phyloP scores from a whole-genome alignment of 2,329 filamentous ascomycete genomes.

The Talaromyces atroroseus region DNA sequence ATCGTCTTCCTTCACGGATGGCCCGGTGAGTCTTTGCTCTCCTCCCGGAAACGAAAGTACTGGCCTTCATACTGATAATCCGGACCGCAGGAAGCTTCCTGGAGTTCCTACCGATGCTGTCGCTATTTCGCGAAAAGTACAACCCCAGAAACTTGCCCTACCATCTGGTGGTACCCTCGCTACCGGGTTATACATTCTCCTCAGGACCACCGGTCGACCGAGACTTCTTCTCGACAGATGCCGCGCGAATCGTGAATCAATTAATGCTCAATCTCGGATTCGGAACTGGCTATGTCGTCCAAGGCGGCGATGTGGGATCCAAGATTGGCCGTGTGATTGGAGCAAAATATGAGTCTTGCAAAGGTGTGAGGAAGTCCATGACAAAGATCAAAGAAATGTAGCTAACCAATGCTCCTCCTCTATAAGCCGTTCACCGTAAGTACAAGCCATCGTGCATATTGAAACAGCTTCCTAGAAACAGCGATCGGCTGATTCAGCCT shows the following conservation, averaged over 20 bases:
- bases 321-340: slow-evolving; percentile 41
- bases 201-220: slow-evolving; percentile 42
- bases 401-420: neutral
- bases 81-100: slow-evolving; percentile 34
- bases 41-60: neutral
- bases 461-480: too few species aligned
- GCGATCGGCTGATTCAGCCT: neutral
- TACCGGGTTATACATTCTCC: slow-evolving; percentile 52
- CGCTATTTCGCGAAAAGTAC: slow-evolving; percentile 45
- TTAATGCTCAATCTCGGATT: slow-evolving; percentile 53
- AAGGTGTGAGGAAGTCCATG: slow-evolving; percentile 25
- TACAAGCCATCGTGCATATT: neutral
- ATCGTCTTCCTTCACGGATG: slow-evolving; percentile 52
- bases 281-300: slow-evolving; percentile 46
- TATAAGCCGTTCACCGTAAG: slow-evolving; percentile 11
- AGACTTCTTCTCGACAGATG: slow-evolving; percentile 39
- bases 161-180: slow-evolving; percentile 52
- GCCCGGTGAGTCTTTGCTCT: slow-evolving; percentile 33
- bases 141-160: slow-evolving; percentile 49
- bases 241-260: slow-evolving; percentile 44
- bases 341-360: slow-evolving; percentile 41
- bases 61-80: neutral
- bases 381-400: neutral
- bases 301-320: slow-evolving; percentile 55
- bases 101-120: slow-evolving; percentile 52